Evolutionary conservation across 1,139 yeast species (phyloP).

Genomic region (Saccharomycopsis hybrid): DNA sequence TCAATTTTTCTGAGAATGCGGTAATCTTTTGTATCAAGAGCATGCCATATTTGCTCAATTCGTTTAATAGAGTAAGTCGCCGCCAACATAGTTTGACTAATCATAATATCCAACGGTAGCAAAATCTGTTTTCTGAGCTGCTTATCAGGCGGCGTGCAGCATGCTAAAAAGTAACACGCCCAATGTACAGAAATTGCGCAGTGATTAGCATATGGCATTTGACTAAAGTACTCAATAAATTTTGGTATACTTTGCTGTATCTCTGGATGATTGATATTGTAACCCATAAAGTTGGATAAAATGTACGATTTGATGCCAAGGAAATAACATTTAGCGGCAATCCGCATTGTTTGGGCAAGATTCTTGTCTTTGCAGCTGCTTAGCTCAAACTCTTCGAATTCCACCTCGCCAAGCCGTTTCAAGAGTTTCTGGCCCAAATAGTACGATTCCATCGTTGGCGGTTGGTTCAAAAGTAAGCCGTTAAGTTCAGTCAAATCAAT

Average conservation of each 20-base stretch:
- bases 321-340: slow-evolving; percentile 8
- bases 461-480: slow-evolving; percentile 2
- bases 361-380: slow-evolving; percentile 1
- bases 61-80: slow-evolving; percentile 7
- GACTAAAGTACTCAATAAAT: slow-evolving; percentile 2
- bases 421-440: slow-evolving; percentile 6
- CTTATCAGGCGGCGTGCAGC: slow-evolving; percentile 9
- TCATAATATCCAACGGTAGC: slow-evolving; percentile 10
- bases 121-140: slow-evolving; percentile 4
- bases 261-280: slow-evolving; percentile 2
- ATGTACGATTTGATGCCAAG: slow-evolving; percentile 11
- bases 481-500: slow-evolving; percentile 11
- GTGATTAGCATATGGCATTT: slow-evolving; percentile 9
- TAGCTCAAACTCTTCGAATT: neutral
- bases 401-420: neutral
- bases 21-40: slow-evolving; percentile 5
- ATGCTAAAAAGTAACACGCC: slow-evolving; percentile 15
- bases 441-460: slow-evolving; percentile 7
- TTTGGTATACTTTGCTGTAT: slow-evolving; percentile 4
- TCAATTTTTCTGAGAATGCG: slow-evolving; percentile 1
- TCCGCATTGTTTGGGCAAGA: slow-evolving; percentile 11
- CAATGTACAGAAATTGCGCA: slow-evolving; percentile 14
- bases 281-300: slow-evolving; percentile 10
- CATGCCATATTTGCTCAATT: slow-evolving; percentile 11
- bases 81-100: slow-evolving; percentile 5